phyloP scores from a whole-genome alignment of 345 rosid genomes.

The Firmiana major region DNA sequence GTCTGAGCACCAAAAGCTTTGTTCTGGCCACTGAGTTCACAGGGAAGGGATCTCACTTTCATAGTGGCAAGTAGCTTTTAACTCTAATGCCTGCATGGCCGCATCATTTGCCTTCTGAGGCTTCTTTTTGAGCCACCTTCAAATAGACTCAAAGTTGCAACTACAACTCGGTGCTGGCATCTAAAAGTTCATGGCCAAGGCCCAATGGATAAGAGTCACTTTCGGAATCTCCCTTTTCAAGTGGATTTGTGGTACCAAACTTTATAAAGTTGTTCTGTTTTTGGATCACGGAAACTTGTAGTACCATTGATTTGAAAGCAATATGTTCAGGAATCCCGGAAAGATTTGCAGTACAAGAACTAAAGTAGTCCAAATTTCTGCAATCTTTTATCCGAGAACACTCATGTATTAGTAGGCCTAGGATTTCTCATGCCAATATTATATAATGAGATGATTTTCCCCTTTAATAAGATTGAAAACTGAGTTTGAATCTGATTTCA shows the following conservation, averaged over 20 bases:
- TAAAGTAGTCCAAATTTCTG: background rate
- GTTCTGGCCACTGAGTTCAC: background rate
- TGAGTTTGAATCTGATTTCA: no score
- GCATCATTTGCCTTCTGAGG: background rate
- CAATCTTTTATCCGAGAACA: background rate
- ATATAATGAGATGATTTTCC: no score
- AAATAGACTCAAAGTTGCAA: slow-evolving; percentile 1
- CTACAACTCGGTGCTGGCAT: background rate
- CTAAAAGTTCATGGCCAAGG: background rate
- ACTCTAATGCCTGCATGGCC: background rate
- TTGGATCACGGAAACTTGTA: background rate
- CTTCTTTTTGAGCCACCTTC: background rate
- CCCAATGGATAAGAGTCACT: background rate
- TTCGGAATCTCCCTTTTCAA: background rate
- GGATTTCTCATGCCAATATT: no score
- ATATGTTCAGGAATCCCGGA: background rate
- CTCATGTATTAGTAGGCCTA: no score
- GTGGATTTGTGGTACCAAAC: background rate
- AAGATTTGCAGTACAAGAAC: background rate
- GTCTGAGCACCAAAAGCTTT: slow-evolving; percentile 1
- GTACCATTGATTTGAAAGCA: background rate
- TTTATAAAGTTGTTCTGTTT: background rate
- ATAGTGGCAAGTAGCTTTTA: background rate
- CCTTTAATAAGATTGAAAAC: no score
- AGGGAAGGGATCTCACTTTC: background rate